These are phyloP conservation scores for Tolypocladium amazonense DNA, from an alignment of 2,329 filamentous ascomycete species.

Conservation along the genomic window DNA sequence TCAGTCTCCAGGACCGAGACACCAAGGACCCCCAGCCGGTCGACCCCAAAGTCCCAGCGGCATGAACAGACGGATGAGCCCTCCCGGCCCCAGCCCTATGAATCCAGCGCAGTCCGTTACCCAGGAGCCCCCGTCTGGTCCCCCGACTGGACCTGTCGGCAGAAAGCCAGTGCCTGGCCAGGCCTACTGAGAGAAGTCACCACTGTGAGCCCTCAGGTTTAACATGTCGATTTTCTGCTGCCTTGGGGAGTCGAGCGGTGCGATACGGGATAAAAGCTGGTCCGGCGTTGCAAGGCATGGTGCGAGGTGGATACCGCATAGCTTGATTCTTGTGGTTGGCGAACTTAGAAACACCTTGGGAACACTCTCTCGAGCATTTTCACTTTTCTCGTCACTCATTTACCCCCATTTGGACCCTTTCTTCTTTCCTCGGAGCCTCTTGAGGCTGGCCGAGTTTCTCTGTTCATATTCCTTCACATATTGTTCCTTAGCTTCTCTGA, in stretches of 20 bases:
- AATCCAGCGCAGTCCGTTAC: conserved; percentile 25
- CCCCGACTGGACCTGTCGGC: conserved; percentile 31
- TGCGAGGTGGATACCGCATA: conserved; percentile 9
- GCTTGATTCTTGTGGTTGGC: conserved; percentile 9
- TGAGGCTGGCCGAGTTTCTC: neutral
- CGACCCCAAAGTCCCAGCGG: conserved; percentile 30
- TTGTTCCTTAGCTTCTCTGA: neutral
- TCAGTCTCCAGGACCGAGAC: conserved; percentile 34
- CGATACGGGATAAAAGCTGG: conserved; percentile 6
- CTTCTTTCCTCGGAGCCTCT: neutral
- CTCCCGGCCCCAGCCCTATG: conserved; percentile 36
- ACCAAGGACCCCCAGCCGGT: conserved; percentile 18
- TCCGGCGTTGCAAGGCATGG: conserved; percentile 18
- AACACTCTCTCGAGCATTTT: conserved; percentile 10
- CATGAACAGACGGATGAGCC: conserved; percentile 28
- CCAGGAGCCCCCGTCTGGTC: conserved; percentile 25
- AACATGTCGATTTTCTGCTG: neutral
- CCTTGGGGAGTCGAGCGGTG: neutral
- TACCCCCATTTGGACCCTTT: conserved; percentile 4
- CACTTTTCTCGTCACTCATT: conserved; percentile 23
- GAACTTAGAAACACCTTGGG: conserved; percentile 12
- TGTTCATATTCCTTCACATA: conserved; percentile 1
- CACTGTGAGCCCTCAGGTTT: conserved; percentile 3
- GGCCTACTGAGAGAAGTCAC: conserved; percentile 26
- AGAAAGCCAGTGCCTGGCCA: conserved; percentile 49